Evolutionary conservation across 257 asterid species (phyloP), one percentile per base, ranked within the genome.

Genomic region (Capsicum chinense): DNA sequence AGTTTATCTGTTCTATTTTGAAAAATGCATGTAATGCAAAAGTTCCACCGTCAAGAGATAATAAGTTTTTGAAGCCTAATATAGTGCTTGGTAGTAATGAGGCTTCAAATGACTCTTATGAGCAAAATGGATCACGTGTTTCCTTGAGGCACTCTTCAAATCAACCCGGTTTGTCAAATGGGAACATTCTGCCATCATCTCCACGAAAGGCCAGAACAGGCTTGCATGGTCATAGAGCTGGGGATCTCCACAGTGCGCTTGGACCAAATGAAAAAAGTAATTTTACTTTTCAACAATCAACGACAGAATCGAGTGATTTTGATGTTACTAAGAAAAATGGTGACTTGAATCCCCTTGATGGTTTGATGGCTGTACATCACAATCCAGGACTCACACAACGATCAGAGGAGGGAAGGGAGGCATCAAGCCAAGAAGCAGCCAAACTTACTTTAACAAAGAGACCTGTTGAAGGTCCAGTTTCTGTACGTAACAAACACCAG

Each of bases 131-230:
- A 79, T 67, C 92, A 84, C 90, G 87, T 83, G 42, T 54, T 39
- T 70, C 59, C 26, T 56, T 76, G 26, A 39, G 74, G 44, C 91
- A 82, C 56, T 83, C 88, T 86, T 87, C 89, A 16, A 87, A 79
- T 84, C 88, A 92, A 68, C 88, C 86, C 2, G 86, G 86, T 59
- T 87, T 89, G 63, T 74, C 91, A 48, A 91, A 92, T 81, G 97
- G 93, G 56, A 91, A 88, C 79, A 79, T 90, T 78, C 82, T 89
- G 52, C 92, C 93, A 6, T 71, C 86, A 79, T 93, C 93, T 7
- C 94, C 97, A n/a, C 91, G 92, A 62, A 92, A 91, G 90, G 89
- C 89, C 52, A 88, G 93, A 58, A 89, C 90, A 10, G 88, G 90
- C 83, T 85, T 80, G 79, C 93, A 91, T 84, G 97, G 92, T 80